phyloP scores from a whole-genome alignment of 768 basidiomycete genomes.

The Mycena indigotica region DNA sequence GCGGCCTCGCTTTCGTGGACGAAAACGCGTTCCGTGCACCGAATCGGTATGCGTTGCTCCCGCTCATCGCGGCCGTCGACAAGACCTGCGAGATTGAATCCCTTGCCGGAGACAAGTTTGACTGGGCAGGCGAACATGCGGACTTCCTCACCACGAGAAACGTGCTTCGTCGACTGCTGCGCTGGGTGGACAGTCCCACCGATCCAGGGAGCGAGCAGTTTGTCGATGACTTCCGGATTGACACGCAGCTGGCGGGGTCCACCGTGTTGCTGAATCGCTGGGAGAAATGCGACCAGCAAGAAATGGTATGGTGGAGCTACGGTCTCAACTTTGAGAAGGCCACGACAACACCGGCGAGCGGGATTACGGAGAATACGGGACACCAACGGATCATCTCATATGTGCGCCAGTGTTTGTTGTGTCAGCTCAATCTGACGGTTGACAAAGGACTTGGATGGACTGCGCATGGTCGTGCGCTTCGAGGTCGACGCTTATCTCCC shows the following conservation, averaged over 20 bases:
- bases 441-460: constrained; percentile 54
- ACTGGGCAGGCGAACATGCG: constrained; percentile 41
- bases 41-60: constrained; percentile 38
- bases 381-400: constrained; percentile 68
- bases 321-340: constrained; percentile 66
- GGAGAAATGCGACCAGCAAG: constrained; percentile 42
- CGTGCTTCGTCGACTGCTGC: constrained; percentile 60
- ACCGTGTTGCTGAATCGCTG: constrained; percentile 69
- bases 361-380: constrained; percentile 53
- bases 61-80: constrained; percentile 64
- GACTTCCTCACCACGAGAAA: constrained; percentile 68
- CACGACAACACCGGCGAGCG: constrained; percentile 47
- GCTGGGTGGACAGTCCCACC: constrained; percentile 47
- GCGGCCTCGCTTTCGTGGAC: constrained; percentile 39
- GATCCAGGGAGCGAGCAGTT: constrained; percentile 17
- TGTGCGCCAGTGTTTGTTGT: constrained; percentile 35
- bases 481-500: constrained; percentile 55
- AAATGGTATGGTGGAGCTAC: constrained; percentile 44
- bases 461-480: constrained; percentile 61
- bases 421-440: constrained; percentile 1
- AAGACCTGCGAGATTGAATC: constrained; percentile 34
- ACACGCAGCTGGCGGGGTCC: constrained; percentile 62
- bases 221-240: constrained; percentile 62
- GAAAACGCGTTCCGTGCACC: constrained; percentile 41
- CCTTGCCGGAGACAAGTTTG: constrained; percentile 31